These are phyloP conservation scores for Phialemonium atrogriseum DNA, from an alignment of 2,329 filamentous ascomycete genomes.

Conservation along the genomic window DNA sequence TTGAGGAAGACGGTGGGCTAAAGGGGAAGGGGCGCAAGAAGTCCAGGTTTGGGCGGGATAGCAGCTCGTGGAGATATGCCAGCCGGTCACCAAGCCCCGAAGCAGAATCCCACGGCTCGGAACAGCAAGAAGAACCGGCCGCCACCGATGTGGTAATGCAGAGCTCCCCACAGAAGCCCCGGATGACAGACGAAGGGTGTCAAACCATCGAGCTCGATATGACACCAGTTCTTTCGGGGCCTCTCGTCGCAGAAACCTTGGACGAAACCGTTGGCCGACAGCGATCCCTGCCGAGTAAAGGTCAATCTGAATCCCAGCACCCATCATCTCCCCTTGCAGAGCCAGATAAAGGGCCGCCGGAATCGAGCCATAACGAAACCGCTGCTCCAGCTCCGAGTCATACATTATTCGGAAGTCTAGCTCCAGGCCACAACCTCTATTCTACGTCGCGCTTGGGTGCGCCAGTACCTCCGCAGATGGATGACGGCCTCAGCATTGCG, in stretches of 20 bases:
- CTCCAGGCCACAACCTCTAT: conserved; percentile 6
- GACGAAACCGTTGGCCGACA: background rate
- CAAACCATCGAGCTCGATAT: conserved; percentile 20
- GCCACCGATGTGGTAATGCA: conserved; percentile 5
- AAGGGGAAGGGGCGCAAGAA: conserved; percentile 59
- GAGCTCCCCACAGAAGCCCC: conserved; percentile 10
- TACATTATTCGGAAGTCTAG: conserved; percentile 8
- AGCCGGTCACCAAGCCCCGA: conserved; percentile 66
- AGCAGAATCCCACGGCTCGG: conserved; percentile 25
- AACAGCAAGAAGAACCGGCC: conserved; percentile 13
- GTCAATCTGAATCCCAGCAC: no score
- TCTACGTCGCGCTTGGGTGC: conserved; percentile 13
- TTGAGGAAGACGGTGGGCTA: conserved; percentile 59
- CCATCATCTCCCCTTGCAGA: no score
- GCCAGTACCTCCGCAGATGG: conserved; percentile 4
- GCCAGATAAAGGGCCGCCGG: background rate
- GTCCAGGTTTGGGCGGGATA: conserved; percentile 58
- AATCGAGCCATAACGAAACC: no score
- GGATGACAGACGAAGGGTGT: conserved; percentile 20
- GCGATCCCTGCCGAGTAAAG: background rate
- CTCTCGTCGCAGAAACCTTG: no score
- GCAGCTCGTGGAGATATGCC: conserved; percentile 65
- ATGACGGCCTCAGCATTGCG: conserved; percentile 10
- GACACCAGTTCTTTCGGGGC: conserved; percentile 4
- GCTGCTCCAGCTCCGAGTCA: background rate